Conservation (phyloP, 2,329 filamentous ascomycete genomes). For the Calonectria crousiana region DNA sequence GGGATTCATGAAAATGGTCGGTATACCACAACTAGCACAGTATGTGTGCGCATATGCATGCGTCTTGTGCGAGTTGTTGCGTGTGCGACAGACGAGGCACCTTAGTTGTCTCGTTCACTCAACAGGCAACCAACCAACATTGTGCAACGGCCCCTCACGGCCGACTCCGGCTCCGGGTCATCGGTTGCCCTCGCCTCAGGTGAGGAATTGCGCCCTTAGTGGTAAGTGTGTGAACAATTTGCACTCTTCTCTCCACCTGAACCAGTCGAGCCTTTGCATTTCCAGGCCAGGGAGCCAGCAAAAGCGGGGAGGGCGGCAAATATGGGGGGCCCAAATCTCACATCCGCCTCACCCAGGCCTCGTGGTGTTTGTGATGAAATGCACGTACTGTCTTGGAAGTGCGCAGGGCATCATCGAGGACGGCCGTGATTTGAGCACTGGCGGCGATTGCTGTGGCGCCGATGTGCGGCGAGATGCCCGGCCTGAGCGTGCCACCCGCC, state of each 20-base stretch:
- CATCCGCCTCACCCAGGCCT: slow-evolving; percentile 16
- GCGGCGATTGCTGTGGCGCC: neutral
- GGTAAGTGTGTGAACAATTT: slow-evolving; percentile 10
- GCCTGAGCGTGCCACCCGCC: neutral
- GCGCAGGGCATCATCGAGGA: neutral
- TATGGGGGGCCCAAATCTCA: slow-evolving; percentile 3
- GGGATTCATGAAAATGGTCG: slow-evolving; percentile 5
- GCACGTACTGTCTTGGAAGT: neutral
- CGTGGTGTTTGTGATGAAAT: slow-evolving; percentile 7
- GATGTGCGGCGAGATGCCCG: neutral
- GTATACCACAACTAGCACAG: neutral
- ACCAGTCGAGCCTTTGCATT: slow-evolving; percentile 20
- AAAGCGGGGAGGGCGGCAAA: slow-evolving; percentile 8
- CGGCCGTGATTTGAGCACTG: neutral
- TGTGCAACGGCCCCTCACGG: neutral
- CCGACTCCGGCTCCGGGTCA: slow-evolving; percentile 11
- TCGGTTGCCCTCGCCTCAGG: neutral
- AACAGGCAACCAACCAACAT: neutral
- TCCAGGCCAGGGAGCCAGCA: slow-evolving; percentile 5
- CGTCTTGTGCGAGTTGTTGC: slow-evolving; percentile 7
- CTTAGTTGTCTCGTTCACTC: neutral
- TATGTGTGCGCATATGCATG: slow-evolving; percentile 19
- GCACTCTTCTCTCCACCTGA: slow-evolving; percentile 18
- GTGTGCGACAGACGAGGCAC: slow-evolving; percentile 4
- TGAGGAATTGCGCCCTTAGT: slow-evolving; percentile 11